Conservation (phyloP, 2,329 filamentous ascomycete genomes). For the Colletotrichum orbiculare region DNA sequence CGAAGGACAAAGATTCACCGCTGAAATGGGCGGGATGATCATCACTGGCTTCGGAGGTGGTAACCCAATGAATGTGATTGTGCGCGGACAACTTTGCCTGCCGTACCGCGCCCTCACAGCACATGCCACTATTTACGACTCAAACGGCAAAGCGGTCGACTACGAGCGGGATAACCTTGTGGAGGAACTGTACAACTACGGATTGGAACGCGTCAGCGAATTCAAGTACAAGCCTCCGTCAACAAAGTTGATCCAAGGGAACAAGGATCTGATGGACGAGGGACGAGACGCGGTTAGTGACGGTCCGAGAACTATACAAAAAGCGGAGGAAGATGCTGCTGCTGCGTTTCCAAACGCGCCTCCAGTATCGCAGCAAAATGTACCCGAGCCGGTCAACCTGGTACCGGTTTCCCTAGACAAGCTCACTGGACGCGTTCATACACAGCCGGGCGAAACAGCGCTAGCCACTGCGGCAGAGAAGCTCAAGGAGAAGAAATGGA, state of each 20-base stretch:
- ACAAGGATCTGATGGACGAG: constrained; percentile 82
- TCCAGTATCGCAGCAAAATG: constrained; percentile 64
- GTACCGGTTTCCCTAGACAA: constrained; percentile 74
- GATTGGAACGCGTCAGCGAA: constrained; percentile 88
- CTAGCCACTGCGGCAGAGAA: constrained; percentile 81
- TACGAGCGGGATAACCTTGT: constrained; percentile 82
- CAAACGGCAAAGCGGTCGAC: constrained; percentile 81
- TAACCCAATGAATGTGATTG: constrained; percentile 90
- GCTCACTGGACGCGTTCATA: constrained; percentile 78
- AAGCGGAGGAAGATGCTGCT: constrained; percentile 74
- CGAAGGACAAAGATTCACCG: constrained; percentile 76
- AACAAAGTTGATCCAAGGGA: constrained; percentile 81
- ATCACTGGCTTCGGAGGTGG: constrained; percentile 97
- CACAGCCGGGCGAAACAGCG: constrained; percentile 75
- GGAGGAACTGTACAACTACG: constrained; percentile 94
- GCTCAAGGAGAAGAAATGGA: constrained; percentile 85
- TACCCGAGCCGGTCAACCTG: constrained; percentile 64
- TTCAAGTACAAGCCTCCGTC: constrained; percentile 84
- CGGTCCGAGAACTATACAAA: constrained; percentile 76
- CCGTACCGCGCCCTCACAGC: constrained; percentile 84
- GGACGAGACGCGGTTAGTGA: constrained; percentile 82
- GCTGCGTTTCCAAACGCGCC: constrained; percentile 68
- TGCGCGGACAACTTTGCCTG: constrained; percentile 89
- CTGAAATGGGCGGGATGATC: constrained; percentile 98
- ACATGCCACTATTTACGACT: constrained; percentile 91